Percentiles rank a stretch among this genome's conserved stretches.
These are phyloP conservation scores for Tetrapyrgos nigripes DNA, from an alignment of 1,284 basidiomycete species.

Conservation along the genomic window DNA sequence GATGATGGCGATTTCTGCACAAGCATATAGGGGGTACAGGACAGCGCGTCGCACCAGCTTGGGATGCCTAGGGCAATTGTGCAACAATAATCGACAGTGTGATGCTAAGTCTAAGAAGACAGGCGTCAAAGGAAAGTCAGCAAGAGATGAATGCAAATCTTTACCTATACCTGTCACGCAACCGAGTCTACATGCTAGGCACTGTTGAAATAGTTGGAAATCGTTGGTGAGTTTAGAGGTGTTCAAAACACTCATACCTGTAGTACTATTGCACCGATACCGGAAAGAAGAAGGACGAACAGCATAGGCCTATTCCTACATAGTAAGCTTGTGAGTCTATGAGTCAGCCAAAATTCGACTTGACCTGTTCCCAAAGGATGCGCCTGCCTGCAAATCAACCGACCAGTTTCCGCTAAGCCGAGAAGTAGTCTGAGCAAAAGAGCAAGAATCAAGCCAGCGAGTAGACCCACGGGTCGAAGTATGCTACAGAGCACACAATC, in stretches of 20 bases:
- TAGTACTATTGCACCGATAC: constrained; percentile 67
- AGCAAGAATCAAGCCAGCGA: not conserved
- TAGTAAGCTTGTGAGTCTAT: no score
- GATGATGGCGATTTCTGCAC: constrained; percentile 80
- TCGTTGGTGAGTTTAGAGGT: not conserved
- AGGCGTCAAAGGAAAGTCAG: not conserved
- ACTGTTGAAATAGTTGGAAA: constrained; percentile 26
- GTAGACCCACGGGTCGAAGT: constrained; percentile 53
- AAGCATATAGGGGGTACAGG: constrained; percentile 64
- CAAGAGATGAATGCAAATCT: not conserved
- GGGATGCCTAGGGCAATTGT: constrained; percentile 53
- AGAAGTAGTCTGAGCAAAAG: not conserved
- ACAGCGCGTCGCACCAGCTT: constrained; percentile 53
- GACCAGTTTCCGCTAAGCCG: constrained; percentile 56
- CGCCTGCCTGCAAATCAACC: constrained; percentile 68
- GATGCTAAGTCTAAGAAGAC: constrained; percentile 47
- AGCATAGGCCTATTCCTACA: constrained; percentile 74
- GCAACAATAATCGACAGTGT: constrained; percentile 60
- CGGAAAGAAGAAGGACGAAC: constrained; percentile 75
- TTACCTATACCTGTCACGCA: constrained; percentile 56
- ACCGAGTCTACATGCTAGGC: constrained; percentile 49
- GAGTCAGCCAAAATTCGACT: no score
- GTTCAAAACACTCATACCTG: constrained; percentile 44
- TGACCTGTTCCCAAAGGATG: constrained; percentile 64
- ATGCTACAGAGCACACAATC: constrained; percentile 45